Evolutionary conservation across 2,329 filamentous ascomycete genomes (phyloP).

Genomic region (Diaporthe caulivora): DNA sequence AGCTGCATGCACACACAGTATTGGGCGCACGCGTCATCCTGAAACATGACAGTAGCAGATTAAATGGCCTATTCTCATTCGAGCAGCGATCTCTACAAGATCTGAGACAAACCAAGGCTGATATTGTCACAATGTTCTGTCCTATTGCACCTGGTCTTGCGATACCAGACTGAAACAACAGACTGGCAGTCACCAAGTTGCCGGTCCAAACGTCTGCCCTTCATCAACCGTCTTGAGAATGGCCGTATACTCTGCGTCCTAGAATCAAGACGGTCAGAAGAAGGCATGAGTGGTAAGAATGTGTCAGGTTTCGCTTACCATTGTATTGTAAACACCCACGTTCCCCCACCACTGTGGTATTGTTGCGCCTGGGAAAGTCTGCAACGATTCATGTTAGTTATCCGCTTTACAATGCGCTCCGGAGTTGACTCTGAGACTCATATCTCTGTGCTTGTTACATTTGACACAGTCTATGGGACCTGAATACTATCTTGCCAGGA

Average conservation of each 20-base stretch:
- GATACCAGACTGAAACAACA: too few species aligned
- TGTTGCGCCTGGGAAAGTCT: slow-evolving; percentile 50
- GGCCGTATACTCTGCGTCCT: slow-evolving; percentile 50
- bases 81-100: too few species aligned
- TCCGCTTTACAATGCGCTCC: not conserved
- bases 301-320: slow-evolving; percentile 51
- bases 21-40: too few species aligned
- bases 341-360: slow-evolving; percentile 64
- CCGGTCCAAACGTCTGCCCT: slow-evolving; percentile 53
- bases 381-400: not conserved
- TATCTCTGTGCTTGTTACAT: not conserved
- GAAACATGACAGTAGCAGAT: too few species aligned
- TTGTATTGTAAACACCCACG: slow-evolving; percentile 57
- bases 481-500: too few species aligned
- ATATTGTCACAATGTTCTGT: too few species aligned
- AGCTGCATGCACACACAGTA: too few species aligned
- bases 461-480: too few species aligned
- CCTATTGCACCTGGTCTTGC: too few species aligned
- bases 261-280: slow-evolving; percentile 44
- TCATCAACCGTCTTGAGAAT: slow-evolving; percentile 49
- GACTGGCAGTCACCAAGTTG: slow-evolving; percentile 47
- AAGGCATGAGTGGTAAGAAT: not conserved
- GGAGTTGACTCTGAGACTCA: not conserved
- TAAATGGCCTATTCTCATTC: too few species aligned
- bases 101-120: too few species aligned